Conservation (phyloP, 2,329 filamentous ascomycete species). For the Trichoderma cornu-damae region DNA sequence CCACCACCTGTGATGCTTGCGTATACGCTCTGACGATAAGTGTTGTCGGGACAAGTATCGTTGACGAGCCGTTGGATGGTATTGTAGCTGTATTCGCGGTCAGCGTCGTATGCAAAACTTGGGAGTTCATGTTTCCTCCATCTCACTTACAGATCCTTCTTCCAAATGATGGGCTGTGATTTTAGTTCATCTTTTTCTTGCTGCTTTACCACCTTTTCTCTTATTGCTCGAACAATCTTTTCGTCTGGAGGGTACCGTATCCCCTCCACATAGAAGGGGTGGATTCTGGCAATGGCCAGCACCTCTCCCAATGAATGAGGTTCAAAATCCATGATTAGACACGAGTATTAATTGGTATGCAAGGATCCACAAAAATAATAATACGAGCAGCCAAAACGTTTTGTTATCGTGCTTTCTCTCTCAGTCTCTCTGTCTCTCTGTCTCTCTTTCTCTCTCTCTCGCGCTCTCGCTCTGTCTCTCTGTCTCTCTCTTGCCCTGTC, state of each 20-base stretch:
- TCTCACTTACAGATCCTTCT: slow-evolving; percentile 24
- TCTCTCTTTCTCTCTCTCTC: background rate
- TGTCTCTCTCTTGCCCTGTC: too few relatives aligned
- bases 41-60: slow-evolving; percentile 33
- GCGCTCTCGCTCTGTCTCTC: too few relatives aligned
- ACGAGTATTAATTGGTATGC: background rate
- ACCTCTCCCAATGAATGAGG: slow-evolving; percentile 29
- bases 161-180: slow-evolving; percentile 22
- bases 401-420: too few relatives aligned
- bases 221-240: slow-evolving; percentile 3
- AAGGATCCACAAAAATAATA: background rate
- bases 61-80: slow-evolving; percentile 33
- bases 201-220: slow-evolving; percentile 10
- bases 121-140: background rate
- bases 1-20: slow-evolving; percentile 40
- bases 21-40: slow-evolving; percentile 36
- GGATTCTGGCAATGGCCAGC: slow-evolving; percentile 31
- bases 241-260: slow-evolving; percentile 30
- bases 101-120: background rate
- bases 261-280: slow-evolving; percentile 33
- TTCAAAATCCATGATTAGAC: background rate
- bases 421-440: too few relatives aligned
- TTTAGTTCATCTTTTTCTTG: background rate
- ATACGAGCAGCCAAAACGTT: too few relatives aligned
- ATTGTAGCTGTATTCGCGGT: slow-evolving; percentile 29